Percentiles rank a stretch among this genome's conserved stretches.
phyloP scores from a whole-genome alignment of 768 basidiomycete species.

The Tulasnella sp. region DNA sequence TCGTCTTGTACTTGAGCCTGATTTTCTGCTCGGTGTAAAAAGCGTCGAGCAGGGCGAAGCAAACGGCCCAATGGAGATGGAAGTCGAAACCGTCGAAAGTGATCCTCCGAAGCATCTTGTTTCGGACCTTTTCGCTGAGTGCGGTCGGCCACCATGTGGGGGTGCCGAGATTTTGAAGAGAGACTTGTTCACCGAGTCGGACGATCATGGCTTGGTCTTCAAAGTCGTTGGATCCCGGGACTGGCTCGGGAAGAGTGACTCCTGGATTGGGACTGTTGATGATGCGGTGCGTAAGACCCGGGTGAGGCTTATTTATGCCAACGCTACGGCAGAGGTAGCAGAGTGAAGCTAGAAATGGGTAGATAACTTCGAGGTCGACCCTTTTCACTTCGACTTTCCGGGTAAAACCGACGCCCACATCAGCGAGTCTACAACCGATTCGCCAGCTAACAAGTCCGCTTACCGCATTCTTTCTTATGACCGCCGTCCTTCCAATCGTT shows the following conservation, averaged over 20 bases:
- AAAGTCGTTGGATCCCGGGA: not conserved
- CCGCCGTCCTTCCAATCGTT: constrained; percentile 14
- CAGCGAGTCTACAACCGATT: not conserved
- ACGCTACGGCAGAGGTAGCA: not conserved
- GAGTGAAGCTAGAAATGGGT: constrained; percentile 14
- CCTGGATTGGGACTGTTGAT: constrained; percentile 7
- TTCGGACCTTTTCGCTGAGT: not conserved
- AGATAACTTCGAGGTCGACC: constrained; percentile 8
- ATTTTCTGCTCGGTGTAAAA: not conserved
- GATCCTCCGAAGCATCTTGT: constrained; percentile 9
- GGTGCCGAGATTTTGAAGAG: not conserved
- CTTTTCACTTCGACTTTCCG: not conserved
- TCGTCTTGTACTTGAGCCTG: constrained; percentile 12
- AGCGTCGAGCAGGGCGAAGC: not conserved
- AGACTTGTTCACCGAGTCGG: not conserved
- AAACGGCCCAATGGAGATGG: not conserved
- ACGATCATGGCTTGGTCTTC: constrained; percentile 9
- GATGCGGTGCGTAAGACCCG: not conserved
- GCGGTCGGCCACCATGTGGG: constrained; percentile 12
- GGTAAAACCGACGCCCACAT: not conserved
- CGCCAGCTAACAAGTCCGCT: not conserved
- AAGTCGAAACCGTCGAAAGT: constrained; percentile 7
- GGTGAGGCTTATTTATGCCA: not conserved
- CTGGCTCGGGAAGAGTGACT: not conserved
- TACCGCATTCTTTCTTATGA: constrained; percentile 11